Evolutionary conservation across 116 monocot species (phyloP).

Genomic region (Trichopus zeylanicus): DNA sequence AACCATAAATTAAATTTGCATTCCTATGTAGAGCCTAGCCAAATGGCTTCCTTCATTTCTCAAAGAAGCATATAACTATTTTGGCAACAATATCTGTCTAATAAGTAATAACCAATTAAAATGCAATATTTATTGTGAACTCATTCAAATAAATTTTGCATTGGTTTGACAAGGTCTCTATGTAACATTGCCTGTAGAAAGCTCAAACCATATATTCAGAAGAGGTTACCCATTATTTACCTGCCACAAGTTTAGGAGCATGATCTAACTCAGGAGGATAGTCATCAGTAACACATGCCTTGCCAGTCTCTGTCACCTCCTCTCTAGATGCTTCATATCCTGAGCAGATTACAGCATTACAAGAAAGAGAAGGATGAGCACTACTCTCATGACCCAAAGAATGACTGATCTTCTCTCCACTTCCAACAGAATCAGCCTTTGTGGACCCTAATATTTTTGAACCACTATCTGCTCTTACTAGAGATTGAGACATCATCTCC

Average conservation of each 20-base stretch:
- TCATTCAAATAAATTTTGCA: too few relatives aligned
- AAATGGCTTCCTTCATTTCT: too few relatives aligned
- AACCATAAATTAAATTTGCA: too few relatives aligned
- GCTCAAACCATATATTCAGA: not conserved
- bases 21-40: too few relatives aligned
- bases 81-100: too few relatives aligned
- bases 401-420: constrained; percentile 66
- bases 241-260: constrained; percentile 48
- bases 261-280: constrained; percentile 32
- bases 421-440: constrained; percentile 88
- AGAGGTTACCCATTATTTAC: constrained; percentile 19
- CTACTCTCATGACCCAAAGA: constrained; percentile 40
- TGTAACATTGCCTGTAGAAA: not conserved
- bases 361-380: constrained; percentile 81
- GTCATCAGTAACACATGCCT: constrained; percentile 28
- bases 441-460: constrained; percentile 84
- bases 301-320: constrained; percentile 70
- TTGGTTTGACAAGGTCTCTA: not conserved
- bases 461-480: constrained; percentile 80
- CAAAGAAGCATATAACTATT: too few relatives aligned
- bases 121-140: too few relatives aligned
- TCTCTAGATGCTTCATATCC: constrained; percentile 67
- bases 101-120: too few relatives aligned
- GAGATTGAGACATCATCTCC: constrained; percentile 78
- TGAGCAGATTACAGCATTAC: constrained; percentile 84